Conservation (phyloP, 805 yeast species). For the Kockiozyma suomiensis region DNA sequence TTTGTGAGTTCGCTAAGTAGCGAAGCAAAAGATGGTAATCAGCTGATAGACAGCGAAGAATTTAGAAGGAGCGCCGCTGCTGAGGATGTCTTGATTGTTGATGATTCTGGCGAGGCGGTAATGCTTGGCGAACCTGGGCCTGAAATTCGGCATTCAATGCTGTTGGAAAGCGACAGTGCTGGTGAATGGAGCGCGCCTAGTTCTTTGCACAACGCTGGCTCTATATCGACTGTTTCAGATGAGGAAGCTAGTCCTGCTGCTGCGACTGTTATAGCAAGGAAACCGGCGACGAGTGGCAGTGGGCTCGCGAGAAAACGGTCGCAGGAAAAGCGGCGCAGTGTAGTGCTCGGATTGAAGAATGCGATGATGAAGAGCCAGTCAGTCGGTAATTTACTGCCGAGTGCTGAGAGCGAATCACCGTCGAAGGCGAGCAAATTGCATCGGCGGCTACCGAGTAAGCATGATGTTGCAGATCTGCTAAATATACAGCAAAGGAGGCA, state of each 20-base stretch:
- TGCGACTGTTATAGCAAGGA: neutral
- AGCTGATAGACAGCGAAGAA: neutral
- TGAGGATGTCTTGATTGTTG: slow-evolving; percentile 24
- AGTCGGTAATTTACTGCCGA: slow-evolving; percentile 19
- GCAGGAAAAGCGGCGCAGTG: slow-evolving; percentile 16
- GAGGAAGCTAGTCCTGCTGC: neutral
- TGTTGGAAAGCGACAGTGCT: neutral
- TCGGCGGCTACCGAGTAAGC: slow-evolving; percentile 10
- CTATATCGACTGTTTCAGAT: slow-evolving; percentile 16
- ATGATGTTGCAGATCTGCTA: neutral
- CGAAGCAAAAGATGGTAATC: neutral
- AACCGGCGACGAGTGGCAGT: neutral
- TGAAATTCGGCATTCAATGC: slow-evolving; percentile 32
- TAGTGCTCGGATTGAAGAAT: slow-evolving; percentile 16
- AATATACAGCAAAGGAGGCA: no score
- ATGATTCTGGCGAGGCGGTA: slow-evolving; percentile 25
- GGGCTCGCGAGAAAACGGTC: neutral
- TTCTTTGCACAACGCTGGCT: slow-evolving; percentile 21
- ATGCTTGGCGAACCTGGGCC: slow-evolving; percentile 42
- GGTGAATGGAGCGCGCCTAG: neutral
- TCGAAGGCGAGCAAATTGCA: neutral
- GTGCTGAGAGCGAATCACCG: neutral
- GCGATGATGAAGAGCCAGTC: slow-evolving; percentile 25
- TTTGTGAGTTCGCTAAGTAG: slow-evolving; percentile 26
- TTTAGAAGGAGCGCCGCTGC: neutral